A percentile compares a stretch with the other conserved stretches of the same genome.
Evolutionary conservation across 495 filamentous ascomycete genomes (phyloP).

Genomic region (Aspergillus ostianus): DNA sequence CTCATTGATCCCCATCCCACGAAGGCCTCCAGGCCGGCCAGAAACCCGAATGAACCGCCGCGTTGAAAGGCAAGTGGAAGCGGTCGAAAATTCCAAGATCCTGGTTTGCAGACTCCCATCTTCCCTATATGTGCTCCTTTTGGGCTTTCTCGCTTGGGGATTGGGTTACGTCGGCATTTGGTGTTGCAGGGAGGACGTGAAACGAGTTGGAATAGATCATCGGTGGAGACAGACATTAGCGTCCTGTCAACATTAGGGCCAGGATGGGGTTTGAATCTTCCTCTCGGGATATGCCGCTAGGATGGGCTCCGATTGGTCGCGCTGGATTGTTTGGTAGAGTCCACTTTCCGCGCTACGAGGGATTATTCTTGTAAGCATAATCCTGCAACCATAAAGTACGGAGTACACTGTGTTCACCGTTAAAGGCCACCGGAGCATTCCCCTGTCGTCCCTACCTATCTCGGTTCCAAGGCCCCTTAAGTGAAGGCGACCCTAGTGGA

Average conservation of each 20-base stretch:
- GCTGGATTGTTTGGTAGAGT: neutral
- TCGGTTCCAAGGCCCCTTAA: neutral
- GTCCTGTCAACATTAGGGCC: neutral
- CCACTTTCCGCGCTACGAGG: neutral
- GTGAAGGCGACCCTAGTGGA: neutral
- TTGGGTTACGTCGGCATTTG: neutral
- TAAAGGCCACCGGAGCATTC: neutral
- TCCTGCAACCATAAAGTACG: neutral
- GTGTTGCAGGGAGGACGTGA: neutral
- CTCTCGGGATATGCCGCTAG: neutral
- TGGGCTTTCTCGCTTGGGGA: neutral
- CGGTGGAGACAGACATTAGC: slow-evolving; percentile 1
- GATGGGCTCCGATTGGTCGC: neutral
- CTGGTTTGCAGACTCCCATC: neutral
- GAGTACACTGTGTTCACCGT: too few relatives aligned
- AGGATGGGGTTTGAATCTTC: neutral
- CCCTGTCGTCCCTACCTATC: neutral
- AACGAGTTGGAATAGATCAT: slow-evolving; percentile 3
- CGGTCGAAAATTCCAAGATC: neutral
- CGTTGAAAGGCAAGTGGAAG: neutral
- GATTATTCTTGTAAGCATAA: neutral
- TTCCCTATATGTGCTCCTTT: neutral
- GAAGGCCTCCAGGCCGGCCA: neutral
- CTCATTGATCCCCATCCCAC: slow-evolving; percentile 9
- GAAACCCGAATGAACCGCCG: neutral